Evolutionary conservation across 495 filamentous ascomycete species (phyloP).

Genomic region (Clohesyomyces aquaticus): DNA sequence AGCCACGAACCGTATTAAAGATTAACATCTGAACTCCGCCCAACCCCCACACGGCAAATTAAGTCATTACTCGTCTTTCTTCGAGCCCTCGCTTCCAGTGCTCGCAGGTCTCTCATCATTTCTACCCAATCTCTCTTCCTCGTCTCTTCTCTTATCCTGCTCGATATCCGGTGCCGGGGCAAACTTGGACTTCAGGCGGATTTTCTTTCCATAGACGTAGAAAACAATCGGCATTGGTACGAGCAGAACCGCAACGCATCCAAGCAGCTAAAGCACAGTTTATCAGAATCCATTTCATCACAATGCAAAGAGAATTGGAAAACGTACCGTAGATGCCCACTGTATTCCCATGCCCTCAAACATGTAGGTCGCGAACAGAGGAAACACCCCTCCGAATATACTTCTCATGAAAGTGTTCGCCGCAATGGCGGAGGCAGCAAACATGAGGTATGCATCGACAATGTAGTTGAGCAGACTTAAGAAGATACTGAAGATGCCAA

Average conservation of each 20-base stretch:
- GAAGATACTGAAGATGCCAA: conserved; percentile 40
- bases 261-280: conserved; percentile 18
- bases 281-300: neutral
- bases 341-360: conserved; percentile 36
- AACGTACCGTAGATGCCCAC: conserved; percentile 33
- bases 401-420: conserved; percentile 47
- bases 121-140: no score
- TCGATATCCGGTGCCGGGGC: no score
- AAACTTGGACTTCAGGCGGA: conserved; percentile 15
- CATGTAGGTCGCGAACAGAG: conserved; percentile 47
- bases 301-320: neutral
- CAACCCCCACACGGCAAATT: no score
- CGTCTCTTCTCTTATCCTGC: no score
- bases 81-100: no score
- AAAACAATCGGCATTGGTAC: conserved; percentile 31
- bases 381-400: conserved; percentile 42
- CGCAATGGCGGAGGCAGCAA: conserved; percentile 44
- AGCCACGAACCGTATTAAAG: no score
- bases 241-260: conserved; percentile 11
- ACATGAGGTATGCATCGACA: conserved; percentile 38
- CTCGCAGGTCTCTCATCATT: no score
- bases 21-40: no score
- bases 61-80: no score
- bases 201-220: conserved; percentile 31
- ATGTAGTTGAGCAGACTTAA: conserved; percentile 34